Evolutionary conservation across 2,329 filamentous ascomycete genomes (phyloP).

Genomic region (Knoxdaviesia proteae): DNA sequence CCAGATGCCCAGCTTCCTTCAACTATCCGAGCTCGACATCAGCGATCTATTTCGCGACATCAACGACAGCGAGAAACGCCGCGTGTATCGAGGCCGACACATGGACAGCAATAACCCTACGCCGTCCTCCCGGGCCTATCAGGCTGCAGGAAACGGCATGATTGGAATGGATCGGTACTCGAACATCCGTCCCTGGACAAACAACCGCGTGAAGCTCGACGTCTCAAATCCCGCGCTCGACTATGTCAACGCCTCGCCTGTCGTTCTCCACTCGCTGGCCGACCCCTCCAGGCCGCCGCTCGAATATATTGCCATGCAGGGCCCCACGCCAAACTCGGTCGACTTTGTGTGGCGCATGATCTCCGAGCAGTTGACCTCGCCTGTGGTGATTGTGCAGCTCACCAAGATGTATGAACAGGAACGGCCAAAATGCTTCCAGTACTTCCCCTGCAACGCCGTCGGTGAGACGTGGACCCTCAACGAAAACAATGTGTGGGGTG

Average conservation of each 20-base stretch:
- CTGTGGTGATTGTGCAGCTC: constrained; percentile 81
- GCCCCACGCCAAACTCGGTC: constrained; percentile 56
- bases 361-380: constrained; percentile 49
- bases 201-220: constrained; percentile 62
- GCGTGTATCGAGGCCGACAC: no score
- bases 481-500: constrained; percentile 40
- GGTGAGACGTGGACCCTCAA: constrained; percentile 36
- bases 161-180: constrained; percentile 53
- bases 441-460: constrained; percentile 48
- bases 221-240: constrained; percentile 55
- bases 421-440: constrained; percentile 70
- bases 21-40: no score
- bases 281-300: constrained; percentile 17
- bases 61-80: no score
- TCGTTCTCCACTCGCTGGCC: constrained; percentile 28
- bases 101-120: no score
- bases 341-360: constrained; percentile 94
- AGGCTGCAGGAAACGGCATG: no score
- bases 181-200: constrained; percentile 78
- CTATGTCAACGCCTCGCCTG: constrained; percentile 68
- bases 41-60: no score
- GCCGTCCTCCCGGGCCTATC: no score
- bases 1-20: no score
- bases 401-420: constrained; percentile 68
- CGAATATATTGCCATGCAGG: constrained; percentile 81